Base-by-base conservation (phyloP, 768 basidiomycete genomes). In the Hypholoma sublateritium region DNA sequence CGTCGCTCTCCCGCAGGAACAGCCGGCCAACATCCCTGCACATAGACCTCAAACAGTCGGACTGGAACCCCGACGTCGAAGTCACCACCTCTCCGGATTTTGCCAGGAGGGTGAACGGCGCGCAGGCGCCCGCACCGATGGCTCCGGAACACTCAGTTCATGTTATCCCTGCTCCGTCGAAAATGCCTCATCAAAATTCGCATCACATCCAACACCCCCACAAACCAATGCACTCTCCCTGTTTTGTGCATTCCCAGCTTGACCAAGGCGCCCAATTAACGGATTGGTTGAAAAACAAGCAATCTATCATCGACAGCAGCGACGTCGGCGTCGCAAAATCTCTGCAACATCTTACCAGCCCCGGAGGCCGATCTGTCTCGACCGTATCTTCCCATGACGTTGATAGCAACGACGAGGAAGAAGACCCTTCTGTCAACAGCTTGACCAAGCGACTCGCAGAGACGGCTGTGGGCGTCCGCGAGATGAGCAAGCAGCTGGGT, bases 401-500 rank as follows among this genome's bases (percentile, higher is more conserved):
- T 6, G 55, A 62, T 25, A 58, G 60, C 5, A 53, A 59, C 36
- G 50, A 65, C 55, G 69, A 68, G 59, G 72, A 77, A 62, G 82
- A 80, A 46, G 87, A 86, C 11, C 46, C 19, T 44, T 85, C 84
- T 59, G 83, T 81, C 1, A 82, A 83, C 42, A 95, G 88, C 68
- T 72, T 98, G 65, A 98, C 97, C 5, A 88, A 84, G 68, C 93
- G 95, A 63, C 80, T 99, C 13, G 97, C 96, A 7, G 96, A 96
- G 75, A 99, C 97, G 17, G 97, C 97, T 16, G 92, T 94, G 12
- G 91, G 94, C 37, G 97, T 99, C 11, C 83, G 97, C 47, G 97
- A 99, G 74, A 95, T 98, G 94, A 96, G 94, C 84, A 96, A 96
- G 72, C 93, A 96, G 71, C 87, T 99, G 16, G 97, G 96, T 93